These are phyloP conservation scores for Asterophora parasitica DNA, from an alignment of 768 basidiomycete species.

Conservation along the genomic window DNA sequence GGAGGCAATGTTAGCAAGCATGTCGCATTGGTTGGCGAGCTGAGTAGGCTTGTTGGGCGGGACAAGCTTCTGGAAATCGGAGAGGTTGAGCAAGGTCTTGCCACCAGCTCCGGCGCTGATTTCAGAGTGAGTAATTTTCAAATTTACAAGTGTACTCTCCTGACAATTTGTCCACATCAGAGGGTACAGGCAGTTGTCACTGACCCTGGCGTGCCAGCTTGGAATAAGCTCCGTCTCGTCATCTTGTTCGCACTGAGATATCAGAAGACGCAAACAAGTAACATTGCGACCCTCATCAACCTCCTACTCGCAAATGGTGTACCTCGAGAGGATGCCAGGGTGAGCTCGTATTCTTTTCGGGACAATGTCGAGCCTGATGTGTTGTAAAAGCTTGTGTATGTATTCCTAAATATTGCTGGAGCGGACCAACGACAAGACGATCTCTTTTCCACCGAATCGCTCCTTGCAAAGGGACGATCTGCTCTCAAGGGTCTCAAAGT, in stretches of 20 bases:
- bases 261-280: conserved; percentile 81
- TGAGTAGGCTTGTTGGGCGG: conserved; percentile 83
- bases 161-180: conserved; percentile 33
- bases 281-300: conserved; percentile 76
- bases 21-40: conserved; percentile 93
- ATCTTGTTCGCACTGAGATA: conserved; percentile 93
- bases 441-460: conserved; percentile 90
- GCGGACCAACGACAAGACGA: conserved; percentile 97
- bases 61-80: conserved; percentile 86
- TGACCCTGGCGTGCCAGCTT: conserved; percentile 59
- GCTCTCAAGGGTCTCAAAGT: conserved; percentile 96
- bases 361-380: conserved; percentile 6
- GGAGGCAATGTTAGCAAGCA: conserved; percentile 99
- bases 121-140: conserved; percentile 53
- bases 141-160: background rate
- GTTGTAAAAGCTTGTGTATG: conserved; percentile 75
- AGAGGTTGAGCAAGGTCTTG: conserved; percentile 95
- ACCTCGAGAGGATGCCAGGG: conserved; percentile 70
- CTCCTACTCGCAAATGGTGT: conserved; percentile 74
- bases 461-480: conserved; percentile 90
- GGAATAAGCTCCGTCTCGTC: conserved; percentile 85
- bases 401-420: conserved; percentile 87
- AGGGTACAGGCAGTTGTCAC: conserved; percentile 77
- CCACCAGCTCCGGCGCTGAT: conserved; percentile 88
- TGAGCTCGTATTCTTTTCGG: conserved; percentile 23